Conservation (phyloP, 2,329 filamentous ascomycete species). For the Fusarium sp. region DNA sequence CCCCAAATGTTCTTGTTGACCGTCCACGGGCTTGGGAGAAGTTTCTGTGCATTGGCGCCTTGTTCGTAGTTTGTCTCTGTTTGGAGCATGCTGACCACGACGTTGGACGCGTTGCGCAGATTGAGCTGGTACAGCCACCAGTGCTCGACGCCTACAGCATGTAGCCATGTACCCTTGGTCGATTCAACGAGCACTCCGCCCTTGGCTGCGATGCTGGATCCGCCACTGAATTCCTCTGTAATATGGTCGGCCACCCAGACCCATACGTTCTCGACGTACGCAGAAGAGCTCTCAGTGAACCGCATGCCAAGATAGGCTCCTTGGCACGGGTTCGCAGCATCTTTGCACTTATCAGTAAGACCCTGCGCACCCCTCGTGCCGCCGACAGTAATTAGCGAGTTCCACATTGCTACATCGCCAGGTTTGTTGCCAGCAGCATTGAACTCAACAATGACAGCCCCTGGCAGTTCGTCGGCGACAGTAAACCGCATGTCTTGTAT, state of each 20-base stretch:
- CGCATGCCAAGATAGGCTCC: slow-evolving; percentile 38
- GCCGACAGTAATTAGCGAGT: slow-evolving; percentile 51
- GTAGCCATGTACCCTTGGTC: background rate
- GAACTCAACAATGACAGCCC: slow-evolving; percentile 74
- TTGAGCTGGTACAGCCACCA: slow-evolving; percentile 7
- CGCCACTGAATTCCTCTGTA: background rate
- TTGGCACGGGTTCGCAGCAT: slow-evolving; percentile 1
- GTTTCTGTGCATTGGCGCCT: background rate
- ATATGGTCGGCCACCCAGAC: slow-evolving; percentile 76
- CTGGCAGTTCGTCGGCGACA: slow-evolving; percentile 69
- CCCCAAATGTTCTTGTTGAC: background rate
- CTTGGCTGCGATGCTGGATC: slow-evolving; percentile 1
- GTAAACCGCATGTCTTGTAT: slow-evolving; percentile 73
- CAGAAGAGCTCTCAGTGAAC: slow-evolving; percentile 60
- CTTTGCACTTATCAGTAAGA: background rate
- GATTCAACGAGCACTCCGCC: background rate
- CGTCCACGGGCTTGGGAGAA: background rate
- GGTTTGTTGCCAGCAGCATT: slow-evolving; percentile 65
- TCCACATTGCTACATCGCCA: slow-evolving; percentile 1
- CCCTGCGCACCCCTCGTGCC: slow-evolving; percentile 17
- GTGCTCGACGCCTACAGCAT: background rate
- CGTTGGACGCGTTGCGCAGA: background rate
- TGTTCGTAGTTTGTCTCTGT: slow-evolving; percentile 8
- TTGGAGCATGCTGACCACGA: slow-evolving; percentile 5
- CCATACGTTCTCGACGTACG: slow-evolving; percentile 68